These are phyloP conservation scores for Colletotrichum sp. DNA, from an alignment of 2,329 filamentous ascomycete species.

Conservation along the genomic window DNA sequence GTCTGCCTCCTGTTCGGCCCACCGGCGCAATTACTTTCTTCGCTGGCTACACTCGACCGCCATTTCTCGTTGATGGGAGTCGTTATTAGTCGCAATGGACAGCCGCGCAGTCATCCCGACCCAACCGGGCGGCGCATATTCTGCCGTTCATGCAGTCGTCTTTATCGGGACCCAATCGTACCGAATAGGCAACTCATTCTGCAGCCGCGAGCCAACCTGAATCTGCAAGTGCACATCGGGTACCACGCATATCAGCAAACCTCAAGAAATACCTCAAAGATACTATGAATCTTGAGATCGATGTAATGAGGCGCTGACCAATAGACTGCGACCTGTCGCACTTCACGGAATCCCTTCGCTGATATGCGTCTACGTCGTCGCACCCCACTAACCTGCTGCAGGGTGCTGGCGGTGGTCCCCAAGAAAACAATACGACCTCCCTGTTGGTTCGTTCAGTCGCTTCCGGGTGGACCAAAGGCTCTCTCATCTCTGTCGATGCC, in stretches of 20 bases:
- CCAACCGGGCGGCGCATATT: not conserved
- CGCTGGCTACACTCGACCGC: slow-evolving; percentile 11
- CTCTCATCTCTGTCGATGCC: slow-evolving; percentile 90
- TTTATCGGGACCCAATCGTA: not conserved
- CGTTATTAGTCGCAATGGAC: not conserved
- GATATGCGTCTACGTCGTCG: not conserved
- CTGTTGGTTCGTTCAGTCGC: slow-evolving; percentile 85
- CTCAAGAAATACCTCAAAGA: not conserved
- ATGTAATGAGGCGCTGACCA: not conserved
- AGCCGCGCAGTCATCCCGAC: not conserved
- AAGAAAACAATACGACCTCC: slow-evolving; percentile 88
- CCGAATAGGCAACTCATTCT: slow-evolving; percentile 6
- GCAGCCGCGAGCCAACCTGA: not conserved
- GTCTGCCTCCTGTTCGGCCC: not conserved
- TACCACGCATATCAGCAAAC: not conserved
- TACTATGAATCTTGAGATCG: not conserved
- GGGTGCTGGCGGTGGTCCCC: slow-evolving; percentile 89
- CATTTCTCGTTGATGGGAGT: not conserved
- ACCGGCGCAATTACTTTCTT: not conserved
- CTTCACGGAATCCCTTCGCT: not conserved
- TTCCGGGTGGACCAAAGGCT: slow-evolving; percentile 81
- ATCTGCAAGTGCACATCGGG: not conserved
- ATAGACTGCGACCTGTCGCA: not conserved
- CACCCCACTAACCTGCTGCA: slow-evolving; percentile 38
- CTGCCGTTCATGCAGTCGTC: slow-evolving; percentile 7